Evolutionary conservation across 176 grass and related monocot species (phyloP).

Genomic region (Poa pratensis): DNA sequence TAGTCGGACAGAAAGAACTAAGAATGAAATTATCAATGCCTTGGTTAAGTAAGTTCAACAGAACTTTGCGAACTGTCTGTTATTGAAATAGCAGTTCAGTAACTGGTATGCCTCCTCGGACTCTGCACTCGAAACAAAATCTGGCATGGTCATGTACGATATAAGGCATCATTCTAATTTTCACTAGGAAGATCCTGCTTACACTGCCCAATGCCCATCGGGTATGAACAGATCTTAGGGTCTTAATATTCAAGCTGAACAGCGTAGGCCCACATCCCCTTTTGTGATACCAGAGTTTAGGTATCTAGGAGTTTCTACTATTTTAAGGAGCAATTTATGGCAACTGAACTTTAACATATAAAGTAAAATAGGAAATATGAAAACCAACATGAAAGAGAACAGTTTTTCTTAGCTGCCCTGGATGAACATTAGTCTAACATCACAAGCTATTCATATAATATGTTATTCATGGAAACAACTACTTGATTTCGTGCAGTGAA

Average conservation of each 20-base stretch:
- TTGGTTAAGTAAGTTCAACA: conserved; percentile 8
- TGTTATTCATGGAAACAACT: conserved; percentile 17
- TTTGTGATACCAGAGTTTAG: neutral
- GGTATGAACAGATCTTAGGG: conserved; percentile 12
- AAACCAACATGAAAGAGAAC: neutral
- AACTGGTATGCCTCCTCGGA: conserved; percentile 4
- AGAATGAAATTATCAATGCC: neutral
- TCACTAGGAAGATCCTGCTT: conserved; percentile 8
- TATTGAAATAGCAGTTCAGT: neutral
- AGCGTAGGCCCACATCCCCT: neutral
- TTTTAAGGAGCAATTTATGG: conserved; percentile 24
- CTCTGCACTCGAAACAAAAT: conserved; percentile 5
- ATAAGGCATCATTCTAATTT: conserved; percentile 24
- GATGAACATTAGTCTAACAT: conserved; percentile 24
- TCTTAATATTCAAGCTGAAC: conserved; percentile 22
- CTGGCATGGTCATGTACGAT: neutral
- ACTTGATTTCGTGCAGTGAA: conserved; percentile 57
- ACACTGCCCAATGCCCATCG: neutral
- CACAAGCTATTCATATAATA: conserved; percentile 6
- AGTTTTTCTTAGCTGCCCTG: neutral
- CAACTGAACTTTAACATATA: conserved; percentile 30
- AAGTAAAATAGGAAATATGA: conserved; percentile 8
- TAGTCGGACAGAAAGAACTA: neutral
- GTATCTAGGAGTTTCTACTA: neutral
- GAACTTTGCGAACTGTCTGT: conserved; percentile 9